Evolutionary conservation across 805 yeast genomes (phyloP).

Genomic region (Sporopachydermia lactativora): DNA sequence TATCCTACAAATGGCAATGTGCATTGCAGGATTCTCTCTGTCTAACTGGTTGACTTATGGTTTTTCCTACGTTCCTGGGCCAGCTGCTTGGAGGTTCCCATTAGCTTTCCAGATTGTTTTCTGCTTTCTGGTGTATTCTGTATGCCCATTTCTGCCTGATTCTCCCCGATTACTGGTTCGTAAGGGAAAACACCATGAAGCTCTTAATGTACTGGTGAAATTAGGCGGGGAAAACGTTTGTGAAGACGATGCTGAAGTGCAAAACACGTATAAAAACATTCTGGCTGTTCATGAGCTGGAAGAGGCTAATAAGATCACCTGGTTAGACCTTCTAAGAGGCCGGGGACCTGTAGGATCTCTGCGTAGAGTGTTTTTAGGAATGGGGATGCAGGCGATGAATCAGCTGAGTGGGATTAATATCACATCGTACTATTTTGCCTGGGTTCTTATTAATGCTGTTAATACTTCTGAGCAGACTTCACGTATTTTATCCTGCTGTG

Average conservation of each 20-base stretch:
- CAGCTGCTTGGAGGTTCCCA: slow-evolving; percentile 30
- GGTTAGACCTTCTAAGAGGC: slow-evolving; percentile 6
- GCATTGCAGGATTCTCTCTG: slow-evolving; percentile 39
- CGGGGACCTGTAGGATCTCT: slow-evolving; percentile 5
- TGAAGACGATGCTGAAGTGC: slow-evolving; percentile 7
- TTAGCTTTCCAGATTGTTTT: slow-evolving; percentile 20
- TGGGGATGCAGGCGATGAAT: slow-evolving; percentile 11
- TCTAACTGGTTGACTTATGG: slow-evolving; percentile 36
- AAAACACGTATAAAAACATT: slow-evolving; percentile 5
- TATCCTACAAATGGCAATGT: slow-evolving; percentile 40
- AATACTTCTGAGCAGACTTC: slow-evolving; percentile 26
- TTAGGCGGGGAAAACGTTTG: slow-evolving; percentile 8
- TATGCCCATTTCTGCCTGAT: slow-evolving; percentile 42
- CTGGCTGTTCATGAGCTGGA: slow-evolving; percentile 6
- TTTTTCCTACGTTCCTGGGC: slow-evolving; percentile 26
- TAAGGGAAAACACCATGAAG: slow-evolving; percentile 49
- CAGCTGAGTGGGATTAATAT: slow-evolving; percentile 10
- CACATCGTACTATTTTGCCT: slow-evolving; percentile 20
- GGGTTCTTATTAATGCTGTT: slow-evolving; percentile 29
- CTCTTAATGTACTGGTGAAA: slow-evolving; percentile 35
- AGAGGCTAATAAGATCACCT: slow-evolving; percentile 4
- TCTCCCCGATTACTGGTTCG: slow-evolving; percentile 85
- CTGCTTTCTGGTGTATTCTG: slow-evolving; percentile 31
- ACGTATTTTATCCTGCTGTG: slow-evolving; percentile 25
- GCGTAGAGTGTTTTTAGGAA: slow-evolving; percentile 8